Base-by-base conservation (phyloP, 2,329 filamentous ascomycete genomes). In the Neopestalotiopsis sp. region DNA sequence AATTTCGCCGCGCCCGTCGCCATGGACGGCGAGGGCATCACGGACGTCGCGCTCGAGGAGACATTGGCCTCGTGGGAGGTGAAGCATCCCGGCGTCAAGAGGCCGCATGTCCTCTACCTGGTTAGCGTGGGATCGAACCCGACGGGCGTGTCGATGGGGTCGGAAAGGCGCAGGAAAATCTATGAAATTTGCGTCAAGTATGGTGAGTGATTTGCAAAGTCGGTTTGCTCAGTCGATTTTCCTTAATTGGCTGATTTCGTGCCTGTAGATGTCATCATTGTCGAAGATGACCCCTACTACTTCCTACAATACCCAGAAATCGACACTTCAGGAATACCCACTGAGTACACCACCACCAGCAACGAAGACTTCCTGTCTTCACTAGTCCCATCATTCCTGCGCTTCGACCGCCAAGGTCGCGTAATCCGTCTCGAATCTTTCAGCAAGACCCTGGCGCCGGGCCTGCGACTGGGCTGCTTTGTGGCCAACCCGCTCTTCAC, bases 271-370 rank as follows among this genome's bases (percentile, higher is more conserved):
- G 65, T 75, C n/a, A 87, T 87, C 78, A 90, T 92, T 75, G 81
- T 92, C 70, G 91, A 92, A 79, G 91, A 92, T 74, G 91, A 92
- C 72, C 91, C 90, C 4, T 92, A 92, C 81, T 92, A 91, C 79
- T 92, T 91, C 82, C 83, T 92, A 52, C 90, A 92, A 74, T 87
- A 88, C 85, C 85, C 90, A 72, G 57, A 28, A 7, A 28, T 34
- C 30, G 42, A 64, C 32, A 24, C 52, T 7, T 3, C 42, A 13
- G 49, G 20, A 7, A 10, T n/a, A 10, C 20, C 56, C 1, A 20
- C 38, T 13, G 34, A 62, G 13, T 61, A 38, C 49, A 38, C 68
- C 34, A 2, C 28, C 12, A 14, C 10, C 5, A 42, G 66, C 49
- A 58, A 59, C 56, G 63, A 59, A 7, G 67, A 68, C 0, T 68